These are phyloP conservation scores for Bretschneidera sinensis DNA, from an alignment of 345 rosid genomes.

Conservation along the genomic window DNA sequence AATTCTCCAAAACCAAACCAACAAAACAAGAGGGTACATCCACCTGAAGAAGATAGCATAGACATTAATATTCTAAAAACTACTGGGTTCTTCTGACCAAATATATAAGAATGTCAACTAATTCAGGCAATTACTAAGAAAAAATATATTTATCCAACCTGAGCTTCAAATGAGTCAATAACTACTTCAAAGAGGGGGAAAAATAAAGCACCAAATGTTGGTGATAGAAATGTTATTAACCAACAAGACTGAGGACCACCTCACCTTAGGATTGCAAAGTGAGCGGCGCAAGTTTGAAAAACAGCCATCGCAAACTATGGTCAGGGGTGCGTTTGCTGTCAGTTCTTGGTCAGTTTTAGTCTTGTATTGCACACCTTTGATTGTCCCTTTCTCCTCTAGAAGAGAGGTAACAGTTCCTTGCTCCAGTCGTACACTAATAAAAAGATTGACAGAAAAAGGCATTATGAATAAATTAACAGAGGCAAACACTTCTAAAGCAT, in stretches of 20 bases:
- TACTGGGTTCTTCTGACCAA: not conserved
- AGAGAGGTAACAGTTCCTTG: slow-evolving; percentile 77
- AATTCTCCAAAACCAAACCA: slow-evolving; percentile 37
- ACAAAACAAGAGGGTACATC: slow-evolving; percentile 42
- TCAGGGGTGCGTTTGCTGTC: slow-evolving; percentile 56
- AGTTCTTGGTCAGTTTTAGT: slow-evolving; percentile 51
- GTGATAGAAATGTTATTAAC: not conserved
- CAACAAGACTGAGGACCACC: slow-evolving; percentile 1
- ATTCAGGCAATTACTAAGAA: not conserved
- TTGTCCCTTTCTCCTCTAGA: slow-evolving; percentile 55
- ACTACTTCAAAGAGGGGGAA: not conserved
- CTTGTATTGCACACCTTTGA: slow-evolving; percentile 73
- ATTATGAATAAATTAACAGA: not conserved
- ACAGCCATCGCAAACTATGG: slow-evolving; percentile 78
- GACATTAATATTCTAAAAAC: not conserved
- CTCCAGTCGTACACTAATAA: slow-evolving; percentile 51
- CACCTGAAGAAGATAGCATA: slow-evolving; percentile 19
- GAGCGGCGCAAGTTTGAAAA: slow-evolving; percentile 80
- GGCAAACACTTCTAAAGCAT: not conserved
- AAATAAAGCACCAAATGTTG: not conserved
- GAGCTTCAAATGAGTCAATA: not conserved
- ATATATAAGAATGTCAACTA: not conserved
- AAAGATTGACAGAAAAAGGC: slow-evolving; percentile 4
- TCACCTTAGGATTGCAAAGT: slow-evolving; percentile 66
- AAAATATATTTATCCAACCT: not conserved